Conservation (phyloP, 2,329 filamentous ascomycete genomes). For the Sporothrix pallida region DNA sequence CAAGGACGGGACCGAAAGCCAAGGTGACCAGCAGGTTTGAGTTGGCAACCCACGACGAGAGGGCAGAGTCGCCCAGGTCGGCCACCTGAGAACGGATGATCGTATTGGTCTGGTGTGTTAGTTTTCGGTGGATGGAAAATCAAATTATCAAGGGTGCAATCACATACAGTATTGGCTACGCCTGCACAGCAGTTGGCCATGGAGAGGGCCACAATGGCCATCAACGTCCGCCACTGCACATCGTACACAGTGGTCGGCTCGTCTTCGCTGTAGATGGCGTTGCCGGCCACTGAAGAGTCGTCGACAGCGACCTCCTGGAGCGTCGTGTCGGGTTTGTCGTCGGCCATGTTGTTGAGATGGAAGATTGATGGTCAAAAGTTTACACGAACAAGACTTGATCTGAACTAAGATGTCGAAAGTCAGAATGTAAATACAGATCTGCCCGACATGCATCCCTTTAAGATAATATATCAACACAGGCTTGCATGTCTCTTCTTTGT, state of each 20-base stretch:
- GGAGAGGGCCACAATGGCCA: conserved; percentile 17
- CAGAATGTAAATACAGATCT: too few species aligned
- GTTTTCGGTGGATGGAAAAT: background rate
- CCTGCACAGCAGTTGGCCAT: conserved; percentile 21
- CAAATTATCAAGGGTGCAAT: background rate
- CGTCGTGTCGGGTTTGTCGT: background rate
- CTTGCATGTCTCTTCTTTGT: too few species aligned
- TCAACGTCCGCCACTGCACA: conserved; percentile 7
- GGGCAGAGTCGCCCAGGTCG: background rate
- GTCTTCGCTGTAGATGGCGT: background rate
- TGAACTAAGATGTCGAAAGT: background rate
- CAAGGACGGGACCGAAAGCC: background rate
- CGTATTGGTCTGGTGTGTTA: background rate
- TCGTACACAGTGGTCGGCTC: conserved; percentile 17
- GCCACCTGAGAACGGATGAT: conserved; percentile 5
- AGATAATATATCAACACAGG: background rate
- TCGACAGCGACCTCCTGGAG: background rate
- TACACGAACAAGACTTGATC: background rate
- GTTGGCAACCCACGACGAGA: background rate
- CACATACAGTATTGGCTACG: conserved; percentile 12
- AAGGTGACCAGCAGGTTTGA: background rate
- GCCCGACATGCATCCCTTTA: too few species aligned
- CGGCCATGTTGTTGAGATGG: background rate
- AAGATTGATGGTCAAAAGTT: background rate
- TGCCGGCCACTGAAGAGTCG: background rate